Conservation (phyloP, 2,329 filamentous ascomycete species). For the Saccharata proteae region DNA sequence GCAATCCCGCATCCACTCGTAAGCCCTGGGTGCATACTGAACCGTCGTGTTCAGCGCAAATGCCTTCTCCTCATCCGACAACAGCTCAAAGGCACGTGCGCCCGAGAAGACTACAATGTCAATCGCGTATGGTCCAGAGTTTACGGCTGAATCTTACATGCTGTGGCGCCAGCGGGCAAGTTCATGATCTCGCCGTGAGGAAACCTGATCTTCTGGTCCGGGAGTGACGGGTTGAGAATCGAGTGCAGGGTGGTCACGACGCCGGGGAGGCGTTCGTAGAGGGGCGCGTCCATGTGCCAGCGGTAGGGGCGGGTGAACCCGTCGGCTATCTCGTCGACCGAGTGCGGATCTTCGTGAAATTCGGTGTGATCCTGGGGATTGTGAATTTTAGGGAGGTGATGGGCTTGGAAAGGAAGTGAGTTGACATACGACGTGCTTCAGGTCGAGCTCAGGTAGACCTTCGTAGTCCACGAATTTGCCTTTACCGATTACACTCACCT, state of each 20-base stretch:
- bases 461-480: conserved; percentile 11
- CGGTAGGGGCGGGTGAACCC: conserved; percentile 17
- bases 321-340: conserved; percentile 9
- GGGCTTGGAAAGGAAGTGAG: too few relatives aligned
- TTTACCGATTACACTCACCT: conserved; percentile 13
- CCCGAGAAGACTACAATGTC: conserved; percentile 15
- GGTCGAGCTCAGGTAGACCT: conserved; percentile 11
- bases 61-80: conserved; percentile 14
- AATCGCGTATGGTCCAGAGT: not conserved
- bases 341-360: conserved; percentile 21
- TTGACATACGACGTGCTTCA: conserved; percentile 11
- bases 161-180: conserved; percentile 15
- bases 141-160: conserved; percentile 10
- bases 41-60: conserved; percentile 17
- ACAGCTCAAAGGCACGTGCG: conserved; percentile 14
- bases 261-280: conserved; percentile 19
- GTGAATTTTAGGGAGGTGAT: not conserved
- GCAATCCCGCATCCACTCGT: conserved; percentile 19
- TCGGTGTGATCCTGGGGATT: conserved; percentile 10
- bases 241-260: conserved; percentile 16
- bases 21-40: conserved; percentile 16
- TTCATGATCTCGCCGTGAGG: conserved; percentile 10
- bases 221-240: conserved; percentile 13
- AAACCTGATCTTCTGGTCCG: conserved; percentile 15
- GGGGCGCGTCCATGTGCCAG: conserved; percentile 20